Percentiles rank a stretch among this genome's conserved stretches.
phyloP scores from a whole-genome alignment of 2,329 filamentous ascomycete species.

The Trichothecium sympodiale region DNA sequence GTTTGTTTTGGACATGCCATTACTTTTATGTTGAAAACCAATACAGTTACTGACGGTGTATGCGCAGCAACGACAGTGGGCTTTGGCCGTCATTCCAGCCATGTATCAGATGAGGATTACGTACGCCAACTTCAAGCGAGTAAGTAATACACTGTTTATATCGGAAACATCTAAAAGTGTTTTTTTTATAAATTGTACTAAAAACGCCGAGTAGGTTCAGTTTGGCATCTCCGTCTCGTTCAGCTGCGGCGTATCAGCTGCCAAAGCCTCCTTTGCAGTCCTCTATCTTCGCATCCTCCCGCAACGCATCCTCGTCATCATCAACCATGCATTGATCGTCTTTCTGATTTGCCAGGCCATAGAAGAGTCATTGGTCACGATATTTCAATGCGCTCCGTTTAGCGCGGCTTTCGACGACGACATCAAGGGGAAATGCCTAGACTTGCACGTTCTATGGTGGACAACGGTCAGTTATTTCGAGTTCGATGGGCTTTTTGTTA shows the following conservation, averaged over 20 bases:
- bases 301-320: slow-evolving; percentile 10
- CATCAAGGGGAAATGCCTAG: slow-evolving; percentile 12
- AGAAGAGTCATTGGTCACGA: slow-evolving; percentile 16
- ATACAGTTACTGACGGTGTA: neutral
- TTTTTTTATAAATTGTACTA: too few relatives aligned
- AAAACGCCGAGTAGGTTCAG: too few relatives aligned
- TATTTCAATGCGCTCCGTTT: slow-evolving; percentile 17
- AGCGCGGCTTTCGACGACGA: slow-evolving; percentile 14
- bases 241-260: slow-evolving; percentile 16
- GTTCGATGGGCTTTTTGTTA: too few relatives aligned
- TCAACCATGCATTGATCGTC: slow-evolving; percentile 16
- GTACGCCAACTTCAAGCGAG: neutral
- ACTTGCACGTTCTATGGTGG: slow-evolving; percentile 20
- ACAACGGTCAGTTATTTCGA: slow-evolving; percentile 14
- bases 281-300: slow-evolving; percentile 20
- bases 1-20: too few relatives aligned
- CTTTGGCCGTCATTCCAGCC: neutral
- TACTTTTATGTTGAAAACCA: too few relatives aligned
- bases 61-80: too few relatives aligned
- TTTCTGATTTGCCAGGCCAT: slow-evolving; percentile 17
- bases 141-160: slow-evolving; percentile 8
- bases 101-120: neutral
- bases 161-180: too few relatives aligned
- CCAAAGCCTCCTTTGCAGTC: slow-evolving; percentile 20
- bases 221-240: slow-evolving; percentile 15